A percentile compares a stretch with the other conserved stretches of the same genome.
Evolutionary conservation across 2,329 filamentous ascomycete species (phyloP).

Genomic region (Parastagonospora avenae): DNA sequence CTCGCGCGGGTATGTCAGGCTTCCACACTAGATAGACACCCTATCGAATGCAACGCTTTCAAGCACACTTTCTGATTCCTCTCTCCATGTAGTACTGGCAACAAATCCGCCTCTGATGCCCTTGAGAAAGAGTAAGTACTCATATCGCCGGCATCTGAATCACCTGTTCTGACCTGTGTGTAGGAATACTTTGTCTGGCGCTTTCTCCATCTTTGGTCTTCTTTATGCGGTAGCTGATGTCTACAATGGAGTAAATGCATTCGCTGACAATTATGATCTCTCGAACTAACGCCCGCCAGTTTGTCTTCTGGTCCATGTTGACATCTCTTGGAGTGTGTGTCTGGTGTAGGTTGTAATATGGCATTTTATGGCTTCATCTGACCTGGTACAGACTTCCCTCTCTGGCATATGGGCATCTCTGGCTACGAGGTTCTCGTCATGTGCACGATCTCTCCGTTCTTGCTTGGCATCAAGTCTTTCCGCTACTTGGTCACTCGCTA

Average conservation of each 20-base stretch:
- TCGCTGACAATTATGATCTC: not conserved
- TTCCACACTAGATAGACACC: constrained; percentile 77
- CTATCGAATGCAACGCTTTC: constrained; percentile 43
- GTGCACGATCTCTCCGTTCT: constrained; percentile 77
- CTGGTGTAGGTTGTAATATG: constrained; percentile 73
- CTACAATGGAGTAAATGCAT: constrained; percentile 78
- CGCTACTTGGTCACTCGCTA: constrained; percentile 72
- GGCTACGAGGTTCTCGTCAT: constrained; percentile 92
- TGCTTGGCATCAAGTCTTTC: constrained; percentile 73
- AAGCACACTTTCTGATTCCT: constrained; percentile 44
- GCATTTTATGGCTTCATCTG: constrained; percentile 6
- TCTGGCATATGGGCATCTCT: constrained; percentile 99
- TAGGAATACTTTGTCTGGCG: constrained; percentile 75
- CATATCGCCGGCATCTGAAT: not conserved
- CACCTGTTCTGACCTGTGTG: constrained; percentile 25
- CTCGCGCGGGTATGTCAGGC: constrained; percentile 99
- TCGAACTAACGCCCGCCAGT: constrained; percentile 57
- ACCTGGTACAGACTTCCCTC: constrained; percentile 73
- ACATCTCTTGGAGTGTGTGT: constrained; percentile 87
- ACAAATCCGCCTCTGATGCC: constrained; percentile 48
- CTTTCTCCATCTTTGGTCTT: constrained; percentile 74
- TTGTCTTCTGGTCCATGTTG: constrained; percentile 93
- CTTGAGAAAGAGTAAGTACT: constrained; percentile 75
- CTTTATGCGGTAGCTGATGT: constrained; percentile 85
- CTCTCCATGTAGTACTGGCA: constrained; percentile 52